Base-by-base conservation (phyloP, 768 basidiomycete genomes). In the Tricholoma flavovirens region DNA sequence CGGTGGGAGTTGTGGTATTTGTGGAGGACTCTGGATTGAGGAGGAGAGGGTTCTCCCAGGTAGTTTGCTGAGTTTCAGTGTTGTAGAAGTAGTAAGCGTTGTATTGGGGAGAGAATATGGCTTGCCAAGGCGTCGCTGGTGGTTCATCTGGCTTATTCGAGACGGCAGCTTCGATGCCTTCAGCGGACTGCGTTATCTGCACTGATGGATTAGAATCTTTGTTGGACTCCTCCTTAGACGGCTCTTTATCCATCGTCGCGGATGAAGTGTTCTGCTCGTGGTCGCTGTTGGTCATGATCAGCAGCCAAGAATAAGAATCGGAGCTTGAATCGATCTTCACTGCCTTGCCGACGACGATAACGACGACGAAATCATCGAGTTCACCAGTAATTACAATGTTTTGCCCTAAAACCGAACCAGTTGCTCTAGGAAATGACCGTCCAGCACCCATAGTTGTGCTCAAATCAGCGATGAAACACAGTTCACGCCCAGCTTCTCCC, bases 51-150 rank as follows among this genome's bases (percentile, higher is more conserved):
- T 93, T 93, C 26, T 74, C 73, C 91, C 91, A 93, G 2, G 90
- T 93, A 15, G 90, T 93, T 72, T 92, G 83, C 53, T 85, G 76
- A 0, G 90, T 91, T 57, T 72, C 68, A 9, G 82, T 56, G 70
- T 92, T 93, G 77, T 78, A 88, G 75, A 92, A 93, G 69, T 93
- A 93, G 72, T 93, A 93, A 9, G 88, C 78, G 69, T 81, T 87
- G 73, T 89, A 83, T 58, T 84, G 76, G 1, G 88, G 82, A 1
- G 90, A 84, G 72, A 78, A 93, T 29, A 93, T 79, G 35, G 90
- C 90, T 69, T 92, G 91, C 90, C 91, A 93, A 24, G 79, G 71
- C 36, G 56, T 29, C 24, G 24, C 24, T 26, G 24, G 43, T 24
- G 24, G 26, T 33, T 7, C 30, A 11, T 32, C 30, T 32, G 30